Base-by-base conservation (phyloP, 495 filamentous ascomycete genomes). In the Penicillium odoratum region DNA sequence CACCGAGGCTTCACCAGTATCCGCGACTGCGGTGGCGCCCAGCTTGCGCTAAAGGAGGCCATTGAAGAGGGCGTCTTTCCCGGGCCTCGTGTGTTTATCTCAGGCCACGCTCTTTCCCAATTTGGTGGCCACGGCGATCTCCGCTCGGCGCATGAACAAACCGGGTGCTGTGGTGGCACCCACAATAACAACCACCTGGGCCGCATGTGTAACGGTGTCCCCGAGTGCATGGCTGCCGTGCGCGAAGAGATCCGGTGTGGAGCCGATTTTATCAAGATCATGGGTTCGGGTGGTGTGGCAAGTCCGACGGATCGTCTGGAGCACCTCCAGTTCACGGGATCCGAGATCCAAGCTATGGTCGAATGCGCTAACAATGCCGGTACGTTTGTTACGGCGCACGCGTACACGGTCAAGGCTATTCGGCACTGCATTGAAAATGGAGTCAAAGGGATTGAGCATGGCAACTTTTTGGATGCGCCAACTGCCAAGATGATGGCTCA, bases 191-290 rank as follows among this genome's bases (percentile, higher is more conserved):
- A 59, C 26, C 60, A 53, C 57, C 59, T 75, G 2, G 75, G 74
- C 1, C 69, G 78, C 5, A 46, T 83, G 1, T 77, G 74, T 43
- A 79, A 85, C 57, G 82, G 82, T 5, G 78, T 80, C 4, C 63
- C 78, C 0, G 79, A 78, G 46, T 83, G 80, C 54, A 67, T 81
- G 48, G 71, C 74, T 33, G 70, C 70, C 29, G 78, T 76, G 0
- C 70, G 81, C 13, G 81, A 85, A 43, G 78, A 82, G 58, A 64
- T 85, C 13, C 71, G 82, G 15, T 69, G 63, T 0, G 81, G 82
- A 1, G 77, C 81, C 0, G 76, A 83, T 48, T 83, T 84, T 55
- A 74, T 85, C 67, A 85, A 85, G 67, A 83, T 85, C 53, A 83
- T 85, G 81, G 68, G 72, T 11, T 76, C 76, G 3, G 81, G 81